phyloP scores from a whole-genome alignment of 2,329 filamentous ascomycete genomes.

The Xylaria polymorpha region DNA sequence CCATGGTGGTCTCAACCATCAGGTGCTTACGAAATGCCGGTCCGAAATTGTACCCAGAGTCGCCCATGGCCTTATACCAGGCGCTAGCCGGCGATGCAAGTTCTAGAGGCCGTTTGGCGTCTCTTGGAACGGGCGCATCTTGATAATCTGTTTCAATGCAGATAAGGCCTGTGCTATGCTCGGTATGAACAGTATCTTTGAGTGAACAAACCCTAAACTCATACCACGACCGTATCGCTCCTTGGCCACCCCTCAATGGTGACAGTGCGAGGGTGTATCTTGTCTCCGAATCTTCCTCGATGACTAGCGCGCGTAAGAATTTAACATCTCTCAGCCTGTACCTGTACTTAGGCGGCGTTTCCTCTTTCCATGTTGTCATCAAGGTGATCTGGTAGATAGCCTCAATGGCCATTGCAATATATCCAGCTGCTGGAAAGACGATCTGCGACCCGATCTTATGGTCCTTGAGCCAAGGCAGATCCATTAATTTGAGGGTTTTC shows the following conservation, averaged over 20 bases:
- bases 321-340: constrained; percentile 43
- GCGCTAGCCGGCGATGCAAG: constrained; percentile 1
- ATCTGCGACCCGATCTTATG: constrained; percentile 59
- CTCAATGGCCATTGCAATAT: constrained; percentile 51
- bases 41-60: constrained; percentile 28
- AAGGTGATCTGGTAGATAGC: constrained; percentile 45
- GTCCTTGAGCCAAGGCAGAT: constrained; percentile 57
- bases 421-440: constrained; percentile 56
- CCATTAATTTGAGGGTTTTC: constrained; percentile 26
- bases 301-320: constrained; percentile 15
- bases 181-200: neutral
- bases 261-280: constrained; percentile 29
- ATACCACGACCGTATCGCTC: constrained; percentile 40
- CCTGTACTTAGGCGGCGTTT: constrained; percentile 30
- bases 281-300: constrained; percentile 38
- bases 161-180: constrained; percentile 17
- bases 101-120: constrained; percentile 8
- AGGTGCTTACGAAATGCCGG: constrained; percentile 29
- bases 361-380: constrained; percentile 13
- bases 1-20: constrained; percentile 36
- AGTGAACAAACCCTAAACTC: constrained; percentile 42
- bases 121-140: neutral
- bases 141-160: constrained; percentile 26
- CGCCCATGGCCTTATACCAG: constrained; percentile 27
- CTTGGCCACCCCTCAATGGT: constrained; percentile 11